Evolutionary conservation across 2,329 filamentous ascomycete genomes (phyloP), one percentile per base, ranked within the genome.

Genomic region (Colletotrichum eremochloae): DNA sequence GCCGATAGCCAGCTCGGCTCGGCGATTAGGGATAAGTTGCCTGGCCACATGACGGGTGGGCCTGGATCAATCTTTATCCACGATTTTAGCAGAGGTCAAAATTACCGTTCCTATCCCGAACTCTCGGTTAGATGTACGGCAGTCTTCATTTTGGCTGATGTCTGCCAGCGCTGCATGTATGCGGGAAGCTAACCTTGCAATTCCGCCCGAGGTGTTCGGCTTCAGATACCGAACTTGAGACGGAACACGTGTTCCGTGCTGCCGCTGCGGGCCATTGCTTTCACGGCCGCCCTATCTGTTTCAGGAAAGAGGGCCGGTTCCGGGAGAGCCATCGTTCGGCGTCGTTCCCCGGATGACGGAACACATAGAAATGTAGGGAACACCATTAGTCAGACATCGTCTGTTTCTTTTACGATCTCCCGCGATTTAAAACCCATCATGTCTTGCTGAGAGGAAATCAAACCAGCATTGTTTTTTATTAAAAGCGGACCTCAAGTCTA

Each of bases 231-330:
- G 11, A 38, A 38, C 33, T 56, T 38, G 33, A 11, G 20, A 56
- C 20, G 53, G 33, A 38, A 38, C 29, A 33, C 31, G 12, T 56
- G 33, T 56, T 38, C 20, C 15, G 15, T 36, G 15, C 38, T 24
- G 15, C 38, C 8, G 15, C 20, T n/a, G 24, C 33, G 4, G 20
- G n/a, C 7, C 42, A 33, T 44, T 29, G 31, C 24, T 46, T n/a
- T n/a, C n/a, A 40, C 15, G 3, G 9, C 33, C n/a, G 29, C 5
- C 18, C 9, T 38, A 52, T 60, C 55, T 24, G 44, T 55, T 63
- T 68, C 52, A 33, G 58, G 48, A 68, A 68, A 50, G 68, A 52
- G 64, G 68, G 64, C 24, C 57, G 58, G 31, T 46, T 67, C 38
- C 68, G 63, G 57, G 58, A 38, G 24, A 38, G 2, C 24, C 15